These are phyloP conservation scores for Rhodotorula mucilaginosa DNA, from an alignment of 1,284 basidiomycete species.

Conservation along the genomic window DNA sequence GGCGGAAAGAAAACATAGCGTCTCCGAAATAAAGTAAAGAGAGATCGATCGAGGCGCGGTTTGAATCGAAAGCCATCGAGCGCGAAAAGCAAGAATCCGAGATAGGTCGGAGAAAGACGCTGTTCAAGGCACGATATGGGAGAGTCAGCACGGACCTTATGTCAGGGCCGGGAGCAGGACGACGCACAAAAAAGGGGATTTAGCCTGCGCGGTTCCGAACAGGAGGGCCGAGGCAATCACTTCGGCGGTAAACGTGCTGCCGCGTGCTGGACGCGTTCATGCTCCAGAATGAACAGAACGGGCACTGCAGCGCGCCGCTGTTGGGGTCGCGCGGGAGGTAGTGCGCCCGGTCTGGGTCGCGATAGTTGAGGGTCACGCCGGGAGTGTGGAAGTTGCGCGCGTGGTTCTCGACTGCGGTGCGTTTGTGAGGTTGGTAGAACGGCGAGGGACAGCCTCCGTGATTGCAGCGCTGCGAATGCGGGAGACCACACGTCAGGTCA, in stretches of 20 bases:
- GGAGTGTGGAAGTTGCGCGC: neutral
- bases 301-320: neutral
- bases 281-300: neutral
- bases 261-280: neutral
- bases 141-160: too few species aligned
- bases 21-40: too few species aligned
- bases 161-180: too few species aligned
- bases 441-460: too few species aligned
- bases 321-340: neutral
- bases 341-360: neutral
- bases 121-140: neutral
- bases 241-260: neutral
- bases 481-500: too few species aligned
- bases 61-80: neutral
- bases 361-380: neutral
- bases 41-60: neutral
- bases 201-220: too few species aligned
- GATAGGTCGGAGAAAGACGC: neutral
- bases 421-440: too few species aligned
- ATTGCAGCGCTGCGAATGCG: too few species aligned
- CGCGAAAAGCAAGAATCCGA: neutral
- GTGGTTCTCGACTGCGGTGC: neutral
- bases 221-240: neutral
- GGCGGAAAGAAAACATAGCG: neutral
- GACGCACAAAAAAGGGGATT: too few species aligned